phyloP scores from a whole-genome alignment of 225 moss, liverwort and hornwort species.

The Marchantia paleacea region DNA sequence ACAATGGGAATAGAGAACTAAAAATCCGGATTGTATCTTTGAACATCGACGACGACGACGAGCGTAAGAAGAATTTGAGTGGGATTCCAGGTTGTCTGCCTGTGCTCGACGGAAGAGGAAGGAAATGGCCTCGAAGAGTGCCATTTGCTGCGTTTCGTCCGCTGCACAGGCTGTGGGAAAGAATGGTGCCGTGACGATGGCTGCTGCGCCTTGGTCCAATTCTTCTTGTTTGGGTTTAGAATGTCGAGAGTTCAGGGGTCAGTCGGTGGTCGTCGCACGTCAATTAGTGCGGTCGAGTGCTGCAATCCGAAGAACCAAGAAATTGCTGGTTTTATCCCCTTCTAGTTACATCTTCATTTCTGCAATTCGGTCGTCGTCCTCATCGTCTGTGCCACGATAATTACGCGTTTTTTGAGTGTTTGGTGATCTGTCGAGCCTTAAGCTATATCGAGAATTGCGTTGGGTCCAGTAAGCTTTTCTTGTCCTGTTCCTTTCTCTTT shows the following conservation, averaged over 20 bases:
- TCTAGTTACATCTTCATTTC: neutral
- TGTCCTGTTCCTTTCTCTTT: neutral
- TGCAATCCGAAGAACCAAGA: neutral
- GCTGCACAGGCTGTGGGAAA: neutral
- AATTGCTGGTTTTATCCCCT: neutral
- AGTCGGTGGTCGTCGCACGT: slow-evolving; percentile 3
- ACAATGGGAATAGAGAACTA: too few relatives aligned
- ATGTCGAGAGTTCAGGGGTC: slow-evolving; percentile 4
- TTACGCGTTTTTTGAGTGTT: neutral
- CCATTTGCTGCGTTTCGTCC: neutral
- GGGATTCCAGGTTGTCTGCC: too few relatives aligned
- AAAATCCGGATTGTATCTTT: too few relatives aligned
- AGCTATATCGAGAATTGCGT: neutral
- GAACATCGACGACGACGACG: too few relatives aligned
- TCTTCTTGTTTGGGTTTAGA: neutral
- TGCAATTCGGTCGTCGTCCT: neutral
- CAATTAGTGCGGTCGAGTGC: neutral
- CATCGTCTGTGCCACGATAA: neutral
- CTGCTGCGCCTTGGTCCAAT: neutral
- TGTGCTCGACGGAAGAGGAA: neutral
- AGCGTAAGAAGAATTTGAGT: too few relatives aligned
- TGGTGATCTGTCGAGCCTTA: neutral
- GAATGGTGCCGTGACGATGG: neutral
- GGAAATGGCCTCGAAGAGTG: neutral
- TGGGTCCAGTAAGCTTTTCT: neutral